Conservation (phyloP, 208 protist species). For the Leishmania braziliensis region DNA sequence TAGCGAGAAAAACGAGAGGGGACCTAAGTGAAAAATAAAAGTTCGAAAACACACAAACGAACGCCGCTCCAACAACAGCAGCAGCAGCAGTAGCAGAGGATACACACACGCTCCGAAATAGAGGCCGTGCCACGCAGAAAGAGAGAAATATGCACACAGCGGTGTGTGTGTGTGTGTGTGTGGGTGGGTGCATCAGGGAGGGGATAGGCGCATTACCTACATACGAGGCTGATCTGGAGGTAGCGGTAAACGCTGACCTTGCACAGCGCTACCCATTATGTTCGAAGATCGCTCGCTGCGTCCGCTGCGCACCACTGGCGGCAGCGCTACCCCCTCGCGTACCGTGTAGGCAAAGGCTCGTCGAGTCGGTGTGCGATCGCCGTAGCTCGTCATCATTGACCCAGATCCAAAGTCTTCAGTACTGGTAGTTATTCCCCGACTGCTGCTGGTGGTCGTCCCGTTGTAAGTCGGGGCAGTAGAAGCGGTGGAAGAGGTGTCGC, state of each 20-base stretch:
- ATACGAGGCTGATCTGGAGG: slow-evolving; percentile 16
- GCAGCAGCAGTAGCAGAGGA: background rate
- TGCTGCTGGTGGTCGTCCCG: slow-evolving; percentile 5
- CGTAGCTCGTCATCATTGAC: background rate
- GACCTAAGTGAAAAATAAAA: too few species aligned
- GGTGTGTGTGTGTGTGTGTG: background rate
- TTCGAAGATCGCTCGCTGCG: slow-evolving; percentile 18
- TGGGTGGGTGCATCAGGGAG: background rate
- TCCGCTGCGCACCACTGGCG: slow-evolving; percentile 25
- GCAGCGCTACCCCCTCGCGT: slow-evolving; percentile 24
- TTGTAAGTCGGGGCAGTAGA: background rate
- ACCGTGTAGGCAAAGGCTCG: slow-evolving; percentile 14
- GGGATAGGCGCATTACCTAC: background rate
- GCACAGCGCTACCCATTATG: slow-evolving; percentile 7
- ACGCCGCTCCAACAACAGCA: too few species aligned
- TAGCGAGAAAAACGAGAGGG: too few species aligned
- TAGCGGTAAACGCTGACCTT: slow-evolving; percentile 12
- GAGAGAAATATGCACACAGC: background rate
- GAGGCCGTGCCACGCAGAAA: background rate
- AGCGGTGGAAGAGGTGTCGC: slow-evolving; percentile 4
- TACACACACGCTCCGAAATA: background rate
- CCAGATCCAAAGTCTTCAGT: slow-evolving; percentile 7
- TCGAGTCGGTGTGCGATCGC: slow-evolving; percentile 20
- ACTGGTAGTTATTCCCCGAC: background rate
- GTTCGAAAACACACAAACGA: too few species aligned